Base-by-base conservation (phyloP, 805 yeast species). In the Pichia paraexigua region DNA sequence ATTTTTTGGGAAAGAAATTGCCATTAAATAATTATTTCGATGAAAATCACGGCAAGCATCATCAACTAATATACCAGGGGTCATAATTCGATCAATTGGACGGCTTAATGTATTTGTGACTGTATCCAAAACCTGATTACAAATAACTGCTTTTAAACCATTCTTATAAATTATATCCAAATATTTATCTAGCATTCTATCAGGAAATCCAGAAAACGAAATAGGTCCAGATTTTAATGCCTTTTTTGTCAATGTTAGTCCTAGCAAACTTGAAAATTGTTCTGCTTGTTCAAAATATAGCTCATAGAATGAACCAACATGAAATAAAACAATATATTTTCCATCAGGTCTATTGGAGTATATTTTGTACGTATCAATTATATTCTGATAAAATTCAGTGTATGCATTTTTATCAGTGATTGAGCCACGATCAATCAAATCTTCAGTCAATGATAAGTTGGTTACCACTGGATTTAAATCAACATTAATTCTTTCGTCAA, bases 151-250 rank as follows among this genome's bases (percentile, higher is more conserved):
- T 49, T 83, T 85, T 47, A 76, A 73, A 2, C 82, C 83, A 22
- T 78, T 67, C 50, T 83, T 82, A 2, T 94, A 95, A 27, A 91
- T 74, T 0, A 82, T 72, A 59, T 81, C 80, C 39, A 90, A 76
- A 62, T 87, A 91, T 52, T 89, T 78, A 50, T 83, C 86, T 20
- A 90, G 66, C 51, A 82, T 87, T 42, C 70, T 67, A 5, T 78
- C 72, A 0, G 99, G 99, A 60, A 94, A 94, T 0, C 99, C 99
- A 0, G 97, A 88, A 86, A 94, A 89, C 0, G 95, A 80, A 0
- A 85, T 75, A 28, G 71, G 71, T 51, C 70, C 69, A 21, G 64
- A 66, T 21, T 69, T 69, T 41, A 79, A 74, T 49, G 70, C 70
- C 59, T 78, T 76, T 39, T 71, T 71, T 0, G 96, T 85, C 2